Base-by-base conservation (phyloP, 495 filamentous ascomycete genomes). In the Podospora pseudopauciseta region DNA sequence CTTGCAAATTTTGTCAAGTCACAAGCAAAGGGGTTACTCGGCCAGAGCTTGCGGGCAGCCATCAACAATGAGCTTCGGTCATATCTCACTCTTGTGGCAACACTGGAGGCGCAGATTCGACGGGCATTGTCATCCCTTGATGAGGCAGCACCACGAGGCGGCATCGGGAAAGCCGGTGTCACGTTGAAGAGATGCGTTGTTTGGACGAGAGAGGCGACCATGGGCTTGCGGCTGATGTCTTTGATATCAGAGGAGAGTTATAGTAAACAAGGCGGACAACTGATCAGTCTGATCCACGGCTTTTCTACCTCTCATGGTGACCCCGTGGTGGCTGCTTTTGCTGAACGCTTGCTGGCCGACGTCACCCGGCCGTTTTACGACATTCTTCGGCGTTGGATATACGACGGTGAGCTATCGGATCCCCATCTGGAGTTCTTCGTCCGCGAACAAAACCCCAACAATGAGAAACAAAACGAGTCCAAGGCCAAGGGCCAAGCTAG, bases 381-480 rank as follows among this genome's bases (percentile, higher is more conserved):
- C 70, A 98, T 97, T 86, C 85, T 98, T 66, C 88, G 94, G 63
- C 88, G 91, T 68, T 99, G 96, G 96, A 97, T 98, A 63, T 99
- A 98, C 76, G 94, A 98, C 75, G 96, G 96, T 64, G 96, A 99
- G 80, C 86, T 99, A 20, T 93, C 91, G 18, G 96, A 99, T 80
- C 96, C 96, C 7, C 97, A 95, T 73, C 85, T 89, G 34, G 96
- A 99, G 72, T 99, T 99, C 78, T 97, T 98, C 73, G 93, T 99
- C 28, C 87, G 87, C 44, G 93, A 97, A 76, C 90, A 93, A 70
- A 76, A 74, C 15, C 70, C 73, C 18, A 72, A 69, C 60, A 70
- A 73, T 58, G 75, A 80, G 56, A 80, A 82, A 64, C 83, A 83
- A 53, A 83, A 80, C 58, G 81, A 84, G 7, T 70, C 79, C 54